Base-by-base conservation (phyloP, 192 early-diverging fungal species). In the Backusella australiensis region DNA sequence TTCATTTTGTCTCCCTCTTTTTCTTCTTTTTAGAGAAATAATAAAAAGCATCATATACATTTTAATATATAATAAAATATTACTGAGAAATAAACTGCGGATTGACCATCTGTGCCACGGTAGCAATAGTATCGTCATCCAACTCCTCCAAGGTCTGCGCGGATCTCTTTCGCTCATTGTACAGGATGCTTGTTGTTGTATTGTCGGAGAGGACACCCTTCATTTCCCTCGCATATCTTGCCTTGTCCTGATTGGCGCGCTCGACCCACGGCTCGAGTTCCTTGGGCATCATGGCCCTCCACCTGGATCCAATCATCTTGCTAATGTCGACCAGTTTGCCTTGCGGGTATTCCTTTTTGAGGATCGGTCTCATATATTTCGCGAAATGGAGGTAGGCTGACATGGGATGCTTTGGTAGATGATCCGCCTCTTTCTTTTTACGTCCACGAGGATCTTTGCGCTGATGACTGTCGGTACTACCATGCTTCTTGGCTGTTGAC, bases 381-480 rank as follows among this genome's bases (percentile, higher is more conserved):
- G 93, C 82, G 75, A 91, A 96, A 72, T 90, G 94, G 41, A 96
- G 79, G 80, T 94, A 96, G 23, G 91, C 93, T 5, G 94, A 93
- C 87, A 94, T 94, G 49, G 94, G 94, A 77, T 96, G 94, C 72
- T 94, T 94, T 66, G 94, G 94, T 11, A 90, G 91, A 75, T 86
- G 92, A 59, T 93, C 89, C 69, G 92, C 91, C 66, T 82, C 81
- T 34, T 83, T 83, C 77, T 92, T 95, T 32, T 89, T 86, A 17
- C 86, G 76, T 41, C 79, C 75, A 32, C 85, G 83, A 38, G 79
- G 80, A 66, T 86, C 86, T 32, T 56, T 53, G 21, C 70, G 41
- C 32, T 32, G 32, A 7, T 9, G 19, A 38, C 41, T 44, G 14
- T 71, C 23, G 0, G 21, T 44, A 17, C 21, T 17, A 44, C 9